Base-by-base conservation (phyloP, 805 yeast species). In the Candida khao-thaluensis region DNA sequence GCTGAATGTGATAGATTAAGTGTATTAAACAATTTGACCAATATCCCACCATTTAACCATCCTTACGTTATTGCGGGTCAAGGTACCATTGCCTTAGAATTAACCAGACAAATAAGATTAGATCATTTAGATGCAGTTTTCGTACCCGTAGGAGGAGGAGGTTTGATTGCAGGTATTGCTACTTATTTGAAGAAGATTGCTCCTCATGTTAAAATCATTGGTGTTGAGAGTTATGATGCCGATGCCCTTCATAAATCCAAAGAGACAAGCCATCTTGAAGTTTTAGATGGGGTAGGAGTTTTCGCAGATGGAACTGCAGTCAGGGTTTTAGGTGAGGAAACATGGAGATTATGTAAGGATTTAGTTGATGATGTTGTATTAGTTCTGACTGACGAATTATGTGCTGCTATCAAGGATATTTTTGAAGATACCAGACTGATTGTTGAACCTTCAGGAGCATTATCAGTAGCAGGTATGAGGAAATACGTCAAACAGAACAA, bases 231-330 rank as follows among this genome's bases (percentile, higher is more conserved):
- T 1, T 80, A 70, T 56, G 99, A 93, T 63, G 96, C 99, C 1
- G 91, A 89, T 58, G 95, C 95, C n/a, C 72, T 93, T 67, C 71
- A 80, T 52, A 85, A 79, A 52, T 84, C 95, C 7, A 59, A 88
- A 45, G 56, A 77, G 42, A 56, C 61, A 12, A 74, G 79, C 12
- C 63, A 79, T 40, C 74, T 83, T 48, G 79, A 75, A 9, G 57
- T 69, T 2, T 71, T 95, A 37, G 61, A 71, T 17, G 67, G 73
- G n/a, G 98, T 90, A 3, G 99, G 99, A n/a, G 70, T 85, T 7
- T 93, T 93, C 64, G 99, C 99, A 16, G 99, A 93, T 61, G 99
- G 99, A 59, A 88, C 99, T 8, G 97, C 99, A 7, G 99, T 93
- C 30, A 85, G 81, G 56, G 60, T 82, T 17, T 72, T 88, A 16